Evolutionary conservation across 805 yeast species (phyloP).

Genomic region (Metschnikowia hibisci): DNA sequence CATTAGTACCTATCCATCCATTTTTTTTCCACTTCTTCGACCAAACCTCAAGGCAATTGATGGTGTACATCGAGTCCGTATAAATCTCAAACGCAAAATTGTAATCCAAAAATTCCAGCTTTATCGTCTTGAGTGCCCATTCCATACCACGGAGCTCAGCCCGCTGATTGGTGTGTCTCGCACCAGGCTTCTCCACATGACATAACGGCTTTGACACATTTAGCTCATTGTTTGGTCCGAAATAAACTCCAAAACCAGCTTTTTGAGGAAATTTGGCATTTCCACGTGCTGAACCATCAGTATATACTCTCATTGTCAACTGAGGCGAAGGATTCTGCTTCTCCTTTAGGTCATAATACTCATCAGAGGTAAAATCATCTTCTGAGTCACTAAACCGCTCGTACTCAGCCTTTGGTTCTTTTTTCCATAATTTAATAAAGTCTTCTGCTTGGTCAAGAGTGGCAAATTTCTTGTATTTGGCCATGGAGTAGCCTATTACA

Average conservation of each 20-base stretch:
- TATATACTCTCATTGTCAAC: slow-evolving; percentile 44
- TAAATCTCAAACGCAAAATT: slow-evolving; percentile 37
- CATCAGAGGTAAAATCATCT: too few species aligned
- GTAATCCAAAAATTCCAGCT: slow-evolving; percentile 21
- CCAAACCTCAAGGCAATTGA: slow-evolving; percentile 57
- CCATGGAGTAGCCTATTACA: slow-evolving; percentile 54
- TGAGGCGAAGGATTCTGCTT: too few species aligned
- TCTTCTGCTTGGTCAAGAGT: slow-evolving; percentile 46
- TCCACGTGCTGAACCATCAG: slow-evolving; percentile 74
- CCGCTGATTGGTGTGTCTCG: slow-evolving; percentile 65
- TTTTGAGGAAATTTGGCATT: slow-evolving; percentile 43
- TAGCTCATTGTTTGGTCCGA: slow-evolving; percentile 50
- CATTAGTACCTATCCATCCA: slow-evolving; percentile 48
- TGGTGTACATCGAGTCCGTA: slow-evolving; percentile 71
- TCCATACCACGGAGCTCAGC: slow-evolving; percentile 73
- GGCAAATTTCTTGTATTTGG: slow-evolving; percentile 54
- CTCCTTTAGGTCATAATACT: too few species aligned
- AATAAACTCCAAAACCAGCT: slow-evolving; percentile 78
- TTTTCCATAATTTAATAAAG: slow-evolving; percentile 15
- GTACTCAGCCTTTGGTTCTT: too few species aligned
- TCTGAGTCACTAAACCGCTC: too few species aligned
- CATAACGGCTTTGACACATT: slow-evolving; percentile 55
- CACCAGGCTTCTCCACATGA: slow-evolving; percentile 17
- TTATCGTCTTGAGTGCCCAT: slow-evolving; percentile 49
- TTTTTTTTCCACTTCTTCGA: slow-evolving; percentile 50